phyloP scores from a whole-genome alignment of 208 protist genomes.

The Acanthamoeba royreba region DNA sequence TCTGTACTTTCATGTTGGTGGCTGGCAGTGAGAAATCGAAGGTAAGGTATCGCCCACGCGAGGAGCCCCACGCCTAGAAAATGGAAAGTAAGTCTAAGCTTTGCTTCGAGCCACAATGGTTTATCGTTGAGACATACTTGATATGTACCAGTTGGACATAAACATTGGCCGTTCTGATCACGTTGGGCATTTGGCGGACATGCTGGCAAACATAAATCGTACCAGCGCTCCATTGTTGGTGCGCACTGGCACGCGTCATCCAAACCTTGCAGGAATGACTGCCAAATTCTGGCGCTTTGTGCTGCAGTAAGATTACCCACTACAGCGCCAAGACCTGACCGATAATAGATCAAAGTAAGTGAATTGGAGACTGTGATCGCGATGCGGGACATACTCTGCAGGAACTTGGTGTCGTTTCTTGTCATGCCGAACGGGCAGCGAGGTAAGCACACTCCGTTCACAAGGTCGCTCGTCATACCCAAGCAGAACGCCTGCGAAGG shows the following conservation, averaged over 20 bases:
- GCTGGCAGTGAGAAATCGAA: neutral
- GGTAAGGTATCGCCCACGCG: neutral
- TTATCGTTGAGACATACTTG: neutral
- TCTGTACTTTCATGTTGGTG: neutral
- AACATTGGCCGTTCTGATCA: neutral
- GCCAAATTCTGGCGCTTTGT: neutral
- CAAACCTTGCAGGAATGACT: neutral
- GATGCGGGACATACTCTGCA: neutral
- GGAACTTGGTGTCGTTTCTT: neutral
- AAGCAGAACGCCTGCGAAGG: neutral
- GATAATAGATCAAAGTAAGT: neutral
- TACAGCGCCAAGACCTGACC: neutral
- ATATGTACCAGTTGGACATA: neutral
- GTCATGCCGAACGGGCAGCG: neutral
- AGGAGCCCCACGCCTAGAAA: neutral
- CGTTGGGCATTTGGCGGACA: neutral
- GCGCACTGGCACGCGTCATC: conserved; percentile 3
- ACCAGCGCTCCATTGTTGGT: neutral
- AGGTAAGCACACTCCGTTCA: neutral
- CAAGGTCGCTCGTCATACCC: neutral
- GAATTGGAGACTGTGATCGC: neutral
- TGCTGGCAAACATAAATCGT: neutral
- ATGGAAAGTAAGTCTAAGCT: no score
- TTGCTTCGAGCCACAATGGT: neutral
- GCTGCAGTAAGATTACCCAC: neutral